Base-by-base conservation (phyloP, 2,329 filamentous ascomycete genomes). In the Aspergillus versicolor region DNA sequence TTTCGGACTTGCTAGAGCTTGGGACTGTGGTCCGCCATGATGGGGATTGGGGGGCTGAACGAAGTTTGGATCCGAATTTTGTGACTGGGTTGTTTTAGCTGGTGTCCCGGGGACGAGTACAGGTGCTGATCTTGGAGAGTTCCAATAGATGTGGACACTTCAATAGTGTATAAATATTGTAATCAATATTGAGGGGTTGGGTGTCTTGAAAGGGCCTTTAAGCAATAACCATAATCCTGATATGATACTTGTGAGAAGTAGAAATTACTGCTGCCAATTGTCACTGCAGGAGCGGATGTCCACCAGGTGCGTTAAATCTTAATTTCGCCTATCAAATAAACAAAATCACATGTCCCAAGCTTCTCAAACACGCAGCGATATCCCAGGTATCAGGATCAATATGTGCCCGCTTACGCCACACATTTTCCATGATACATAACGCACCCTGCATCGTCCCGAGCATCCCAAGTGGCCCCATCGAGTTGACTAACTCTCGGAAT, bases 351-450 rank as follows among this genome's bases (percentile, higher is more conserved):
- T 48, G 17, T 19, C 45, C 45, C n/a, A 15, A 19, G 17, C 32
- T 37, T 32, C 17, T 38, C 45, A 37, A 45, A 45, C 50, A 53
- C 8, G 30, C 50, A 24, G 40, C 40, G 34, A 53, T 27, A 43
- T 53, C 50, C 50, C 50, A 53, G 3, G 17, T 48, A 48, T 48
- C 45, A 4, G 45, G n/a, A 38, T 53, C 41, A 30, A 53, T 22
- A 13, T 22, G 27, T 7, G 12, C 17, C 15, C 38, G 50, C 43
- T 50, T 57, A 15, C 49, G 52, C 74, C 73, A 76, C 32, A 71
- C 71, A 52, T 66, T 64, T 52, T 74, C 67, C 73, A 75, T 75
- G 27, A 75, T 70, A 22, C 68, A 64, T 6, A 74, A 57, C 13
- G 69, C 70, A 44, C 70, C 64, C 3, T 60, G 62, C 43, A 65